Evolutionary conservation across 805 yeast species (phyloP).

Genomic region (Candida arabinofermentans): DNA sequence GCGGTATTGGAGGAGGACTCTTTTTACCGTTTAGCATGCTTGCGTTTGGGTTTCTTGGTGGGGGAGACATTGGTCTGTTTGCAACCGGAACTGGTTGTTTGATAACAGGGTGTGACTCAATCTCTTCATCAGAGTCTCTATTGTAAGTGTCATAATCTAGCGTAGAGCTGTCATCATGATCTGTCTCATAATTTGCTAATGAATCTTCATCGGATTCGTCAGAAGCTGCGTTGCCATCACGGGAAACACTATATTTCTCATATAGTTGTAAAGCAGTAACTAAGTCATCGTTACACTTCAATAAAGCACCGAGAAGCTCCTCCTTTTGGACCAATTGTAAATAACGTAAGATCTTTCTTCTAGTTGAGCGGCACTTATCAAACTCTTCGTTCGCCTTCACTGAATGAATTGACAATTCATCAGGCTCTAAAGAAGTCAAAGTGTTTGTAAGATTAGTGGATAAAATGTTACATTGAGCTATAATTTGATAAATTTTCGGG

Average conservation of each 20-base stretch:
- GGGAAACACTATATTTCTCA: conserved; percentile 51
- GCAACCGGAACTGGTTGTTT: not conserved
- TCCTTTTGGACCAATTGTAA: conserved; percentile 82
- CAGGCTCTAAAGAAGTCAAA: conserved; percentile 40
- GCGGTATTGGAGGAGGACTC: conserved; percentile 28
- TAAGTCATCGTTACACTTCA: conserved; percentile 87
- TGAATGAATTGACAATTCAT: conserved; percentile 60
- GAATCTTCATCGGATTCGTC: conserved; percentile 38
- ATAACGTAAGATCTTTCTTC: conserved; percentile 77
- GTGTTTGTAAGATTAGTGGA: conserved; percentile 68
- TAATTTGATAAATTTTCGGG: conserved; percentile 61
- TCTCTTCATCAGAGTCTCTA: not conserved
- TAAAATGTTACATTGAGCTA: conserved; percentile 73
- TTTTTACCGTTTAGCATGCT: conserved; percentile 5
- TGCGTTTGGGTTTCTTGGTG: not conserved
- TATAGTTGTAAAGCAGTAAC: conserved; percentile 67
- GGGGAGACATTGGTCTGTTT: not conserved
- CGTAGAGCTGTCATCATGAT: conserved; percentile 19
- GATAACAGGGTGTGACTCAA: not conserved
- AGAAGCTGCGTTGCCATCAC: conserved; percentile 31
- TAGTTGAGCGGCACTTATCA: conserved; percentile 66
- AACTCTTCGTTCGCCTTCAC: conserved; percentile 59
- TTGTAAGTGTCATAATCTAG: conserved; percentile 4
- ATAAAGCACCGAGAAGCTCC: conserved; percentile 80
- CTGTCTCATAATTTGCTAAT: conserved; percentile 35